These are phyloP conservation scores for Apiotrichum domesticum DNA, from an alignment of 1,284 basidiomycete genomes.

Conservation along the genomic window DNA sequence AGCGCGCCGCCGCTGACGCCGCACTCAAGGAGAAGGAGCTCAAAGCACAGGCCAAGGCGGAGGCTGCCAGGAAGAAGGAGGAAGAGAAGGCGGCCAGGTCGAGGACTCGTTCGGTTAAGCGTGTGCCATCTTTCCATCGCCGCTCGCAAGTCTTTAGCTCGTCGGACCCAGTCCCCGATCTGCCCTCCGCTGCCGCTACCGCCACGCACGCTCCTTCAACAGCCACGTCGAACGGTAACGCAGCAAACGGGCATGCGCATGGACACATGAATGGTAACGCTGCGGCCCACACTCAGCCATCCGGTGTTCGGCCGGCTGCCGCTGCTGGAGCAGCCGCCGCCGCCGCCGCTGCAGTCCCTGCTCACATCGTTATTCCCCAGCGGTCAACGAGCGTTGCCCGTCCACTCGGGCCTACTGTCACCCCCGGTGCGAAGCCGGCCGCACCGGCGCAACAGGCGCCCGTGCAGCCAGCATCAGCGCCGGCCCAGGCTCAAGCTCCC, in stretches of 20 bases:
- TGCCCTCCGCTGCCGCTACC: neutral
- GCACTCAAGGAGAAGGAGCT: constrained; percentile 21
- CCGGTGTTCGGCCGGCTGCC: neutral
- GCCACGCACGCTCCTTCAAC: too few species aligned
- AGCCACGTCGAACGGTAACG: too few species aligned
- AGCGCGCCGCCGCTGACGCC: constrained; percentile 3
- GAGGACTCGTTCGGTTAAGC: constrained; percentile 11
- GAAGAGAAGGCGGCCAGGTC: constrained; percentile 14
- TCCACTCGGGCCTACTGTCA: too few species aligned
- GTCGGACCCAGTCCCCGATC: neutral
- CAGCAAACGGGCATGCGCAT: too few species aligned
- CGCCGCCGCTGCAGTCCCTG: neutral
- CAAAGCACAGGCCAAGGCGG: constrained; percentile 15
- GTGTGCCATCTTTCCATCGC: constrained; percentile 5
- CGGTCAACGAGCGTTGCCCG: neutral
- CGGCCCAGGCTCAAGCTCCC: neutral
- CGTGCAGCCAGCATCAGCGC: neutral
- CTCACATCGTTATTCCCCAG: neutral
- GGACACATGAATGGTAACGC: too few species aligned
- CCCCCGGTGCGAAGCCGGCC: too few species aligned
- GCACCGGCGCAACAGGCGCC: too few species aligned
- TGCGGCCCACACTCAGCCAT: neutral
- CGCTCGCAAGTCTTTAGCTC: neutral
- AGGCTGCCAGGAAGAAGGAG: constrained; percentile 12
- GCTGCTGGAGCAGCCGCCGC: neutral